These are phyloP conservation scores for Citropsis articulata DNA, from an alignment of 345 rosid genomes.

Conservation along the genomic window DNA sequence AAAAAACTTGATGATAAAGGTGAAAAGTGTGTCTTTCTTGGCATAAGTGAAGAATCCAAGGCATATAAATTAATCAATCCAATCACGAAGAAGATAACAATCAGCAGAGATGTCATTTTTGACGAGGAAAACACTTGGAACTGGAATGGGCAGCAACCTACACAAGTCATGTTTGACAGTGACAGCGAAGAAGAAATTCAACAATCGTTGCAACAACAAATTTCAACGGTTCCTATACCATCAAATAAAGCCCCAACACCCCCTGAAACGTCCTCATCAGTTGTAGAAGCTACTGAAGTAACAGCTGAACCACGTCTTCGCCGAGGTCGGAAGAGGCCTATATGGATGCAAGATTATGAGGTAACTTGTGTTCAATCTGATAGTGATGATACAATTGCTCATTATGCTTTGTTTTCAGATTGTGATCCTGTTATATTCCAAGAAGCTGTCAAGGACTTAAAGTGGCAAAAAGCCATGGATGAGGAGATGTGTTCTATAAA, in stretches of 20 bases:
- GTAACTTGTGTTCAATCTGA: neutral
- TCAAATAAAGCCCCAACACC: no score
- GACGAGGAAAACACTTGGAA: neutral
- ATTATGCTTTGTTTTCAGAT: neutral
- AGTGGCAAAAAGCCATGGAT: conserved; percentile 3
- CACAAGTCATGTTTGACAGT: no score
- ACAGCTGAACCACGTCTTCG: no score
- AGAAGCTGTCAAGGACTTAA: neutral
- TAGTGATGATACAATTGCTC: neutral
- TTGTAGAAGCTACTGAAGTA: no score
- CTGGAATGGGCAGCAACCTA: no score
- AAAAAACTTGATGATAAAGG: no score
- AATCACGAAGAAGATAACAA: neutral
- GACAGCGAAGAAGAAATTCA: no score
- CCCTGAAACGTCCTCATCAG: no score
- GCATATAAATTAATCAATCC: neutral
- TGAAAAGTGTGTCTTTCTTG: neutral
- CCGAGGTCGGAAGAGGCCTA: no score
- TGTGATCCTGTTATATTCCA: neutral
- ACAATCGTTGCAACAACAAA: no score
- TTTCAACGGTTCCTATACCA: no score
- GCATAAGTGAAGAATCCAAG: neutral
- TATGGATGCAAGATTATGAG: neutral
- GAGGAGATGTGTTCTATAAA: neutral
- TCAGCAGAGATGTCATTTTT: neutral